Conservation (phyloP, 345 rosid species). For the Hirschfeldia incana region DNA sequence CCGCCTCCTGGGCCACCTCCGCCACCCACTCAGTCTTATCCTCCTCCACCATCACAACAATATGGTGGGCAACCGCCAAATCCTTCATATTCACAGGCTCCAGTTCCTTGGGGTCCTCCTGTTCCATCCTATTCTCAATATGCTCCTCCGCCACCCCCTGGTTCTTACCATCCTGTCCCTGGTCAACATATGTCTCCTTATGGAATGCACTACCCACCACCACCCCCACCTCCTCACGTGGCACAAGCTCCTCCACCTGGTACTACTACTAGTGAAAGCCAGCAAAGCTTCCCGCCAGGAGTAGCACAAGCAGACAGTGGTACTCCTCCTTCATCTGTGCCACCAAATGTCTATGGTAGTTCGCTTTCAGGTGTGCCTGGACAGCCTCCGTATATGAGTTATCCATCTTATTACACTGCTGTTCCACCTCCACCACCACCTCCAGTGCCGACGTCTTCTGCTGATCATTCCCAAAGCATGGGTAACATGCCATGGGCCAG, state of each 20-base stretch:
- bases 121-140: constrained; percentile 80
- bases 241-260: constrained; percentile 74
- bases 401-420: constrained; percentile 73
- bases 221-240: constrained; percentile 43
- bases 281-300: constrained; percentile 87
- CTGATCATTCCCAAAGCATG: constrained; percentile 59
- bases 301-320: constrained; percentile 73
- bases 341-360: constrained; percentile 58
- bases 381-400: constrained; percentile 67
- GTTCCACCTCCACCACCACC: constrained; percentile 84
- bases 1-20: constrained; percentile 70
- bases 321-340: constrained; percentile 51
- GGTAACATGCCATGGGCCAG: constrained; percentile 66
- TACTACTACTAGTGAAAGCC: constrained; percentile 66
- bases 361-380: constrained; percentile 51
- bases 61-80: constrained; percentile 67
- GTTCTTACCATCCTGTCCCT: constrained; percentile 71
- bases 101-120: constrained; percentile 94
- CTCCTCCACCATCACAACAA: constrained; percentile 79
- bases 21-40: constrained; percentile 54
- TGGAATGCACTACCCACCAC: constrained; percentile 76
- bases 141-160: constrained; percentile 84
- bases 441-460: constrained; percentile 47
- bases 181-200: constrained; percentile 95
- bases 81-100: constrained; percentile 50